Base-by-base conservation (phyloP, 2,329 filamentous ascomycete genomes). In the Trichoderma simmonsii region DNA sequence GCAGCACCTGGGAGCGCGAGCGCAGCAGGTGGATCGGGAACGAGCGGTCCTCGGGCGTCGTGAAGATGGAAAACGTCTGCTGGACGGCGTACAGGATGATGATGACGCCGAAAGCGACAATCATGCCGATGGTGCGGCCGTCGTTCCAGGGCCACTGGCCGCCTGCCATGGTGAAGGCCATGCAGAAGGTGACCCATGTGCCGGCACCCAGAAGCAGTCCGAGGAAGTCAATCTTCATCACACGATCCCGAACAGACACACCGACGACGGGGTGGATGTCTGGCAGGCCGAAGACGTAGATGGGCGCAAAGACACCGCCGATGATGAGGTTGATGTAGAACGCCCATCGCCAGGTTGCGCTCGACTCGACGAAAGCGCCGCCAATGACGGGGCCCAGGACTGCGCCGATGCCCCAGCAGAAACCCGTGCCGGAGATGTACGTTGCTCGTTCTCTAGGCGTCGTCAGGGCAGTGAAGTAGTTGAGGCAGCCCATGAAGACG, bases 261-360 rank as follows among this genome's bases (percentile, higher is more conserved):
- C 26, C 77, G 57, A 21, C 32, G 32, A 8, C 32, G 15, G 51
- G 66, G 18, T 70, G 71, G 36, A 72, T 34, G 12, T 28, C 8
- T 11, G 71, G 71, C 24, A 72, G 36, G 24, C 57, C 51, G 12
- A 70, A 60, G 15, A 71, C 0, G 39, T 72, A 70, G 12, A 72
- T 48, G n/a, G 71, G 66, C 21, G 66, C 60, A 15, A 72, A 71
- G 28, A 32, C 60, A 7, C 26, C 71, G 21, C 66, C 66, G 5
- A 84, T 82, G 36, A 85, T 78, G 1, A 89, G 79, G 73, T 89
- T 89, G 78, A 89, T 85, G 73, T 89, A 90, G 71, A 85, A 84
- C 6, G 74, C 66, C 71, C 71, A 71, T 12, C 67, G 43, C 71
- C 71, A 72, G 11, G 71, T 72, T 2, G 71, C 71, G 43, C 43